Evolutionary conservation across 164 flowering plant genomes (phyloP), one percentile per base, ranked within the genome.

Genomic region (Warburgia ugandensis): DNA sequence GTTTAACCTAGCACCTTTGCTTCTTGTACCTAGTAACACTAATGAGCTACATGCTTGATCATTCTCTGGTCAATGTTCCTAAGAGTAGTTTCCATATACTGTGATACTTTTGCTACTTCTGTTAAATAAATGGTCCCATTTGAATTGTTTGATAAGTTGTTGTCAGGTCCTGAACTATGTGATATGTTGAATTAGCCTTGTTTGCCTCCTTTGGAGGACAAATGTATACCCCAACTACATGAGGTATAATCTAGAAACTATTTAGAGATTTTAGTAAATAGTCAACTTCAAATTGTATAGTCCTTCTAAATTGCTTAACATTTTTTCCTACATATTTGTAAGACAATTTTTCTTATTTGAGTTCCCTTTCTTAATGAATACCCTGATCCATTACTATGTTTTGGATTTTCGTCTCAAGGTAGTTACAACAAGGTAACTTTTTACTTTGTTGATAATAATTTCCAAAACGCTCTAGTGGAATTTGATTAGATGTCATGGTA

Each of bases 171-270:
- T 60, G 67, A 88, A 41, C 56, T 92, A 29, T 84, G 90, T 6
- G 73, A 80, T 52, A 27, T 85, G 59, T 70, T 92, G 64, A 78
- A 81, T 58, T 92, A 95, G 98, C 88, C 96, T 44, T 73, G 90
- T 29, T 94, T 86, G 31, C 85, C 88, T 65, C 98, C 98, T 32
- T 74, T 92, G 76, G 98, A 88, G 67, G 96, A 92, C 44, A 95
- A 92, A 63, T 75, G 96, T 0, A 68, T 85, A 21, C 95, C 95
- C 53, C 68, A 87, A 50, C 54, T 91, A 48, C 96, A 81, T 52
- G 98, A 91, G 96, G 97, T 87, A 56, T n/a, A 39, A n/a, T 12
- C 14, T 20, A 37, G 4, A 4, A 1, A 1, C 45, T 30, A 5
- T 47, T 27, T 20, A 6, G 19, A 31, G 20, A 20, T 33, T 9